Conservation (phyloP, 306 rosid species). For the Prunus padus region DNA sequence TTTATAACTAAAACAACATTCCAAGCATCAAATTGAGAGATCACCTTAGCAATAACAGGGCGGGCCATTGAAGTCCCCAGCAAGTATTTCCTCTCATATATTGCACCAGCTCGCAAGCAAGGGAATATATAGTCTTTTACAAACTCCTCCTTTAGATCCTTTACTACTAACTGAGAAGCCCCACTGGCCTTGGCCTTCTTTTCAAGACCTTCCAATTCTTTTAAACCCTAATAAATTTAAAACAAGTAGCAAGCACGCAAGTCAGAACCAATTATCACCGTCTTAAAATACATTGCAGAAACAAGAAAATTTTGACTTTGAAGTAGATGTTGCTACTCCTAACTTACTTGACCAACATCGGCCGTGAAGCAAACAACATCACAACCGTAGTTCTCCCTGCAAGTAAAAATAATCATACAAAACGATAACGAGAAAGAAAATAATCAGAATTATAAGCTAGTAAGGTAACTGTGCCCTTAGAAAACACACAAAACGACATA, state of each 20-base stretch:
- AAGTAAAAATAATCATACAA: constrained; percentile 11
- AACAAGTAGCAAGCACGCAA: constrained; percentile 5
- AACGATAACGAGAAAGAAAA: background rate
- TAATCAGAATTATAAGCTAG: background rate
- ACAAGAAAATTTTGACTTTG: background rate
- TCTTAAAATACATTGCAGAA: constrained; percentile 7
- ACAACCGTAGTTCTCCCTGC: constrained; percentile 97
- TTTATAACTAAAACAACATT: background rate
- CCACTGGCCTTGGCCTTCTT: constrained; percentile 93
- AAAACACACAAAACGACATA: background rate
- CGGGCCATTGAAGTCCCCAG: constrained; percentile 99
- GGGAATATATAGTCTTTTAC: constrained; percentile 80
- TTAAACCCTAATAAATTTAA: constrained; percentile 53
- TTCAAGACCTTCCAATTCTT: constrained; percentile 91
- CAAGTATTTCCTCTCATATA: constrained; percentile 92
- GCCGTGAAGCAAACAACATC: constrained; percentile 98
- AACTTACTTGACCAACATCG: constrained; percentile 92
- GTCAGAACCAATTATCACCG: background rate
- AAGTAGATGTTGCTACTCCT: constrained; percentile 9
- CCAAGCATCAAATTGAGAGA: background rate
- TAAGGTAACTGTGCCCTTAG: background rate
- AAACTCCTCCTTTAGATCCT: constrained; percentile 85
- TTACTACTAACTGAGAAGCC: constrained; percentile 85
- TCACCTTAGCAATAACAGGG: constrained; percentile 79
- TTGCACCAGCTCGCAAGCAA: constrained; percentile 90